phyloP scores from a whole-genome alignment of 805 yeast species.

The Yarrowia yakushimensis region DNA sequence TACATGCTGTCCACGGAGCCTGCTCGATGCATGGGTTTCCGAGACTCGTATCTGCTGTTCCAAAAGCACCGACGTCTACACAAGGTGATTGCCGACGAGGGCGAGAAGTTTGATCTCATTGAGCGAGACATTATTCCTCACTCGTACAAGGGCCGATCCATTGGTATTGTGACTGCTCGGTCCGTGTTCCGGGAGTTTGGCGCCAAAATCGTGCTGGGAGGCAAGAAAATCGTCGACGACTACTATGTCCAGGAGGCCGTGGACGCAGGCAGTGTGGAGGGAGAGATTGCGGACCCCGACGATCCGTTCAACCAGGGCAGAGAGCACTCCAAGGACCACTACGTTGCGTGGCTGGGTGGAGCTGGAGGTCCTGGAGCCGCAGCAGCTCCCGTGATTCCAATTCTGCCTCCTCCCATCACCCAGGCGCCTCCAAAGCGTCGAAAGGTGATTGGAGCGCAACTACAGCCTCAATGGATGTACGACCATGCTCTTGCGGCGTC shows the following conservation, averaged over 20 bases:
- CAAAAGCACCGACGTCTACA: slow-evolving; percentile 76
- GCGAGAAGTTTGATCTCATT: slow-evolving; percentile 78
- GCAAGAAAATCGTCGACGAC: slow-evolving; percentile 79
- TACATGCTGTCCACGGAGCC: slow-evolving; percentile 96
- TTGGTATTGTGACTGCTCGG: slow-evolving; percentile 86
- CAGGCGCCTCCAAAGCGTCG: slow-evolving; percentile 26
- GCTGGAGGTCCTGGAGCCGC: slow-evolving; percentile 39
- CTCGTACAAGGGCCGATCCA: slow-evolving; percentile 85
- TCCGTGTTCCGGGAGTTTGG: slow-evolving; percentile 91
- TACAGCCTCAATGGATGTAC: slow-evolving; percentile 64
- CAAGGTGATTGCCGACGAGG: slow-evolving; percentile 69
- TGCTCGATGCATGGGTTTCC: slow-evolving; percentile 88
- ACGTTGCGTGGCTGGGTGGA: slow-evolving; percentile 53
- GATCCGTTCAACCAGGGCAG: slow-evolving; percentile 46
- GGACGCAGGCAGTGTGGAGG: slow-evolving; percentile 60
- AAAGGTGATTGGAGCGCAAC: slow-evolving; percentile 24
- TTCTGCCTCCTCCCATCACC: slow-evolving; percentile 33
- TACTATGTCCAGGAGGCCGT: slow-evolving; percentile 67
- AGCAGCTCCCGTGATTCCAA: slow-evolving; percentile 13
- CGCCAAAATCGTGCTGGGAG: slow-evolving; percentile 73
- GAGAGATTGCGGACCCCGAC: slow-evolving; percentile 67
- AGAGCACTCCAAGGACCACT: slow-evolving; percentile 48
- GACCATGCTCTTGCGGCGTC: slow-evolving; percentile 79
- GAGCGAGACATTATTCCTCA: slow-evolving; percentile 78
- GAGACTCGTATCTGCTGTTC: slow-evolving; percentile 85